Percentiles rank a stretch among this genome's conserved stretches.
Conservation (phyloP, 805 yeast genomes). For the Candida parachauliodes region DNA sequence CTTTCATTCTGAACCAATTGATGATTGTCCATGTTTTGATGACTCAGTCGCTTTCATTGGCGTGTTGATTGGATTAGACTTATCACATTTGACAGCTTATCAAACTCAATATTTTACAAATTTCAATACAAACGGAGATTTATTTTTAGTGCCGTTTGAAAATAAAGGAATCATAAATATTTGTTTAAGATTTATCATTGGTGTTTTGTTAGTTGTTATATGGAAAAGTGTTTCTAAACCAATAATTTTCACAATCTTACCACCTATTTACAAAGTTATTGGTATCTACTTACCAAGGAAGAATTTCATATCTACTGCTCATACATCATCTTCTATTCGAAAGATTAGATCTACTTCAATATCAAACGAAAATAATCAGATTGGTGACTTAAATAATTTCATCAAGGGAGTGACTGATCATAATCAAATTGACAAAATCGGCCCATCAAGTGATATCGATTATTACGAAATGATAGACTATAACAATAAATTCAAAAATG, state of each 20-base stretch:
- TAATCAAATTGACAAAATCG: constrained; percentile 25
- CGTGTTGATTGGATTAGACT: constrained; percentile 74
- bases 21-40: constrained; percentile 94
- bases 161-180: constrained; percentile 46
- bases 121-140: constrained; percentile 18
- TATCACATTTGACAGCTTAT: constrained; percentile 52
- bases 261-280: constrained; percentile 50
- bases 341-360: constrained; percentile 38
- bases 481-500: constrained; percentile 12
- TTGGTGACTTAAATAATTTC: constrained; percentile 23
- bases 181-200: constrained; percentile 51
- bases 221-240: constrained; percentile 81
- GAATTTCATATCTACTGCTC: constrained; percentile 37
- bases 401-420: constrained; percentile 23
- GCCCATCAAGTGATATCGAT: constrained; percentile 39
- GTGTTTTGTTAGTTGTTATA: constrained; percentile 54
- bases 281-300: constrained; percentile 39
- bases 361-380: constrained; percentile 27
- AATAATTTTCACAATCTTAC: constrained; percentile 51
- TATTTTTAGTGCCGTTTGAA: constrained; percentile 27
- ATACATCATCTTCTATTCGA: constrained; percentile 25
- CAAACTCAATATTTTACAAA: constrained; percentile 25
- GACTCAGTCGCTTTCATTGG: constrained; percentile 93
- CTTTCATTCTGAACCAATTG: constrained; percentile 79
- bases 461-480: constrained; percentile 38